Percentiles rank a stretch among this genome's conserved stretches.
Conservation (phyloP, 1,284 basidiomycete species). For the Calocybe gambosa region DNA sequence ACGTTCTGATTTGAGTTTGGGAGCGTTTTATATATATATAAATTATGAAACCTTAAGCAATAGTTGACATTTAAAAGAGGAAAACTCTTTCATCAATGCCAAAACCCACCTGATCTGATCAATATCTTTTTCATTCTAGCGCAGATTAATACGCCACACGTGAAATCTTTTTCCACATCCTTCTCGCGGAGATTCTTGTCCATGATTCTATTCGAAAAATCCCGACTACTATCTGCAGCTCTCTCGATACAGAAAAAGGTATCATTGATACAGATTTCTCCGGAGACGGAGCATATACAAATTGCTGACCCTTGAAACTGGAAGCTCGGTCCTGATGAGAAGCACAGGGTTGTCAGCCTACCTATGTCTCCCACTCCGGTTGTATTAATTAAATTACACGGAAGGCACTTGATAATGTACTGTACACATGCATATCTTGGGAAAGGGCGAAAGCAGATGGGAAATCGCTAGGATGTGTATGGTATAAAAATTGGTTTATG, state of each 20-base stretch:
- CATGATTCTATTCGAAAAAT: background rate
- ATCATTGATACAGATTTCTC: background rate
- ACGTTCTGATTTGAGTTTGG: constrained; percentile 8
- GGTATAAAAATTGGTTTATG: constrained; percentile 9
- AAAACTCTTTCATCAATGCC: background rate
- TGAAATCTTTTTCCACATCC: background rate
- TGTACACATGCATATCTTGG: constrained; percentile 1
- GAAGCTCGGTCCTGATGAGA: background rate
- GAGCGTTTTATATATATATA: background rate
- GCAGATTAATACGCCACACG: constrained; percentile 16
- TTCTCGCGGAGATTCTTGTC: background rate
- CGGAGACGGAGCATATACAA: background rate
- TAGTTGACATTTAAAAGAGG: background rate
- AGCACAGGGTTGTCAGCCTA: background rate
- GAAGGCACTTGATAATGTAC: background rate
- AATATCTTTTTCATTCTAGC: constrained; percentile 5
- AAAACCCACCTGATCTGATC: background rate
- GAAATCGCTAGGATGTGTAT: constrained; percentile 5
- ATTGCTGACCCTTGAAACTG: background rate
- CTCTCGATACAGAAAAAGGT: background rate
- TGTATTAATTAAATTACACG: background rate
- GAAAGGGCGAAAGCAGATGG: background rate
- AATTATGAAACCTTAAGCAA: background rate
- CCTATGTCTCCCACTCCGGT: background rate
- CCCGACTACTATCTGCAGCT: background rate